Evolutionary conservation across 2,329 filamentous ascomycete species (phyloP).

Genomic region (Penicillium sp.): DNA sequence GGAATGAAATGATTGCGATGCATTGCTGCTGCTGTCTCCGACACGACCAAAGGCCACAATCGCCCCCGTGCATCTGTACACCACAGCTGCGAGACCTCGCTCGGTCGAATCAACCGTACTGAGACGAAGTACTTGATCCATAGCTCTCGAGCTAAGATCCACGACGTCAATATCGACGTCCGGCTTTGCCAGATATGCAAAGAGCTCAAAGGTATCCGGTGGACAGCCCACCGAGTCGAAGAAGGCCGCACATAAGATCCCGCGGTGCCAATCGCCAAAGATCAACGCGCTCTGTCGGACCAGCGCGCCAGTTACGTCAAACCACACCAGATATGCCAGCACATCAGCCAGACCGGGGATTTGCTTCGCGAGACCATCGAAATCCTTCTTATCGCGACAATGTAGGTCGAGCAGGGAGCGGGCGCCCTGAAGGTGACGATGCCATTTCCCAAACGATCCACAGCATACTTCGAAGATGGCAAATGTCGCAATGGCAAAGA

Average conservation of each 20-base stretch:
- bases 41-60: conserved; percentile 32
- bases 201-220: conserved; percentile 38
- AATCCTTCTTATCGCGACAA: conserved; percentile 35
- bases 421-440: conserved; percentile 42
- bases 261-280: conserved; percentile 45
- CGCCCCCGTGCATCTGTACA: conserved; percentile 38
- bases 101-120: conserved; percentile 15
- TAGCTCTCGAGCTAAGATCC: conserved; percentile 15
- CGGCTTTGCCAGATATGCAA: conserved; percentile 33
- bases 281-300: conserved; percentile 27
- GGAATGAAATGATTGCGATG: conserved; percentile 5
- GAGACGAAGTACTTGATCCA: conserved; percentile 22
- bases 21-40: background rate
- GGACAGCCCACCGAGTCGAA: conserved; percentile 42
- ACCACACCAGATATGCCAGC: conserved; percentile 44
- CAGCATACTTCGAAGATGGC: conserved; percentile 48
- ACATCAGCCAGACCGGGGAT: conserved; percentile 42
- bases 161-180: conserved; percentile 11
- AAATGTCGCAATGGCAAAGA: conserved; percentile 47
- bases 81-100: conserved; percentile 26
- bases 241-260: conserved; percentile 34
- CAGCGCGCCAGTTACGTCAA: conserved; percentile 38
- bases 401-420: conserved; percentile 44
- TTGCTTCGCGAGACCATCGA: conserved; percentile 32
- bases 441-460: conserved; percentile 41